Evolutionary conservation across 148 eudicot species (phyloP), one percentile per base, ranked within the genome.

Genomic region (Tetragonia tetragonoides): DNA sequence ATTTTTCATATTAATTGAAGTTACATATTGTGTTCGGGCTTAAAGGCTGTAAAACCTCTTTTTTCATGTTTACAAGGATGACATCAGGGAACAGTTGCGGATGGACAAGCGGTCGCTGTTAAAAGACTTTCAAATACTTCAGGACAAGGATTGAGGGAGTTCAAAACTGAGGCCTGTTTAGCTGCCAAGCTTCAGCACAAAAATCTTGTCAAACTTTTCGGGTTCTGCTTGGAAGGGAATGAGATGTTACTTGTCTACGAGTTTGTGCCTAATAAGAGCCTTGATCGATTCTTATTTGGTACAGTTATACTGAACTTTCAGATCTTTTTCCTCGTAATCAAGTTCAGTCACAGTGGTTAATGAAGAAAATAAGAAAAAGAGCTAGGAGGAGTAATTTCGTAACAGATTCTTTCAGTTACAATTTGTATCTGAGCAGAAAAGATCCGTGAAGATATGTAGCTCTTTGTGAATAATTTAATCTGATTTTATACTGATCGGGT

Each of bases 151-250:
- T 21, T 40, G 10, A 7, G 1, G n/a, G 66, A 77, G 18, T 68
- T 77, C 28, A 68, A 37, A 6, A 77, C 21, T 57, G 79, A 77
- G 42, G 46, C 68, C 23, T 21, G 21, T 11, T 21, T 67, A 56
- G 4, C 68, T 12, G 79, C 79, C 5, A 68, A 68, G 39, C 79
- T 77, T 77, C 79, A 68, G n/a, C 79, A 77, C 37, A 56, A 23
- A 38, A 68, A 77, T 47, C 23, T 77, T n/a, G 79, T 77, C 21
- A 77, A 24, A 42, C 74, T 77, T 7, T 4, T 68, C 0, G 79
- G 79, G n/a, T 77, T 77, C 38, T 77, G 73, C 66, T 54, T 68
- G 15, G 51, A 68, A 21, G 41, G 24, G 1, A 24, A 77, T 1
- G 79, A 77, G 57, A 77, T 40, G 74, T 40, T 77, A 14, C 66